Evolutionary conservation across 495 filamentous ascomycete genomes (phyloP).

Genomic region (Elasticomyces elasticus): DNA sequence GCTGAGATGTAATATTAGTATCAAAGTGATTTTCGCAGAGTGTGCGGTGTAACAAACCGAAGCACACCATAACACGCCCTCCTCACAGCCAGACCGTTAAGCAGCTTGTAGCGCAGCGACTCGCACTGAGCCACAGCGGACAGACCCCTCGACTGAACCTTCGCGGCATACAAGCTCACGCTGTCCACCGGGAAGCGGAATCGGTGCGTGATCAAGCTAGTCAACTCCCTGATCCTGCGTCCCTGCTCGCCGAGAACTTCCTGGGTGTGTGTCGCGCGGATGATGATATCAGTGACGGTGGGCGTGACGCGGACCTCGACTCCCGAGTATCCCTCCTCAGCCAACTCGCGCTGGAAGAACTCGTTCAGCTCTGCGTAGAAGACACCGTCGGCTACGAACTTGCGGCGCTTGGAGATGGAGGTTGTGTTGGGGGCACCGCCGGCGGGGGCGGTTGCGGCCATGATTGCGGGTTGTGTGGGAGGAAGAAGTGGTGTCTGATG

Average conservation of each 20-base stretch:
- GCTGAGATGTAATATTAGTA: constrained; percentile 4
- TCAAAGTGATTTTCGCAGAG: background rate
- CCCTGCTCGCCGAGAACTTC: constrained; percentile 99
- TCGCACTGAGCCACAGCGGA: constrained; percentile 99
- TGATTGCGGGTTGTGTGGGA: constrained; percentile 5
- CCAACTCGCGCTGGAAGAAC: constrained; percentile 99
- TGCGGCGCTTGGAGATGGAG: constrained; percentile 88
- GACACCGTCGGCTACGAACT: constrained; percentile 99
- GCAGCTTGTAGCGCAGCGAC: constrained; percentile 98
- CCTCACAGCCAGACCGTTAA: constrained; percentile 95
- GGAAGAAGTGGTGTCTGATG: too few species aligned
- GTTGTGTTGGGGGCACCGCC: constrained; percentile 15
- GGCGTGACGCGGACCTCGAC: constrained; percentile 99
- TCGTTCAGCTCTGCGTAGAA: constrained; percentile 99
- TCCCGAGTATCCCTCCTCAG: constrained; percentile 98
- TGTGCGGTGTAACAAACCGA: constrained; percentile 33
- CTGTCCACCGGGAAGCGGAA: constrained; percentile 99
- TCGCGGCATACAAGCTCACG: constrained; percentile 98
- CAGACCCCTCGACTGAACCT: constrained; percentile 99
- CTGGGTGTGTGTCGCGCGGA: constrained; percentile 99
- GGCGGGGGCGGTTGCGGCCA: constrained; percentile 17
- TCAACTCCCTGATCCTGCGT: constrained; percentile 97
- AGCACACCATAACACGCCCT: constrained; percentile 99
- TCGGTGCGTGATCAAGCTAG: constrained; percentile 98
- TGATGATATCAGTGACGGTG: constrained; percentile 99